Evolutionary conservation across 2,329 filamentous ascomycete genomes (phyloP).

Genomic region (Colletotrichum tropicale): DNA sequence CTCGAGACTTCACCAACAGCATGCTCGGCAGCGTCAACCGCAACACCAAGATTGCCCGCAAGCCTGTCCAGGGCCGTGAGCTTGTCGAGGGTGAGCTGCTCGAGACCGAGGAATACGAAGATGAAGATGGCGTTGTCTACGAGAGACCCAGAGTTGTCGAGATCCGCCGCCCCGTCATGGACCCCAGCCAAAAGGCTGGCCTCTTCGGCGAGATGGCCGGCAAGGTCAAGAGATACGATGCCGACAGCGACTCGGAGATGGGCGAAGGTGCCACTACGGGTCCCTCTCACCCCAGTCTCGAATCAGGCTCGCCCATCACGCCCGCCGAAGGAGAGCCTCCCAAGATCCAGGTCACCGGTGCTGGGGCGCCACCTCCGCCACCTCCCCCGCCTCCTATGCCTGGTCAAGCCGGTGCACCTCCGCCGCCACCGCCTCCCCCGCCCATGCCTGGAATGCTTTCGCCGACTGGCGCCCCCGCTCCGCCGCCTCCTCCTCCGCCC

Average conservation of each 20-base stretch:
- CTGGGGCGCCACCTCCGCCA: constrained; percentile 37
- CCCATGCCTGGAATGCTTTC: constrained; percentile 52
- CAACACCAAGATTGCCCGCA: constrained; percentile 59
- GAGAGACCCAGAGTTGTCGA: constrained; percentile 83
- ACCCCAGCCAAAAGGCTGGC: constrained; percentile 69
- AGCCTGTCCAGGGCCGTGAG: constrained; percentile 51
- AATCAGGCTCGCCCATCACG: constrained; percentile 72
- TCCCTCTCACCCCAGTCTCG: constrained; percentile 76
- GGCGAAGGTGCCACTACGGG: constrained; percentile 75
- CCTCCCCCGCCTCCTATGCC: constrained; percentile 49
- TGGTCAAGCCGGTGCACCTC: constrained; percentile 39
- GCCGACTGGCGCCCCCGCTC: constrained; percentile 43
- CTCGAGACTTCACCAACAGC: constrained; percentile 70
- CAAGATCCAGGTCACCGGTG: constrained; percentile 62
- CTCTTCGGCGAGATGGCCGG: constrained; percentile 73
- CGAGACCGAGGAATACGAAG: constrained; percentile 53
- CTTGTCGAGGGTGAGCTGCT: constrained; percentile 45
- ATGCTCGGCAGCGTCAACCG: constrained; percentile 76
- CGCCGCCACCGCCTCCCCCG: constrained; percentile 56
- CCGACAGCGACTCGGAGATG: constrained; percentile 73
- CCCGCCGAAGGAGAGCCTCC: constrained; percentile 65
- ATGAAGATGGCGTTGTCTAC: constrained; percentile 66
- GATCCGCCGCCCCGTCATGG: constrained; percentile 72
- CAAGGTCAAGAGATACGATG: constrained; percentile 74
- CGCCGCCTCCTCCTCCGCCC: constrained; percentile 53